Percentiles rank a stretch among this genome's conserved stretches.
Evolutionary conservation across 2,329 filamentous ascomycete species (phyloP).

Genomic region (Pseudogymnoascus sp.): DNA sequence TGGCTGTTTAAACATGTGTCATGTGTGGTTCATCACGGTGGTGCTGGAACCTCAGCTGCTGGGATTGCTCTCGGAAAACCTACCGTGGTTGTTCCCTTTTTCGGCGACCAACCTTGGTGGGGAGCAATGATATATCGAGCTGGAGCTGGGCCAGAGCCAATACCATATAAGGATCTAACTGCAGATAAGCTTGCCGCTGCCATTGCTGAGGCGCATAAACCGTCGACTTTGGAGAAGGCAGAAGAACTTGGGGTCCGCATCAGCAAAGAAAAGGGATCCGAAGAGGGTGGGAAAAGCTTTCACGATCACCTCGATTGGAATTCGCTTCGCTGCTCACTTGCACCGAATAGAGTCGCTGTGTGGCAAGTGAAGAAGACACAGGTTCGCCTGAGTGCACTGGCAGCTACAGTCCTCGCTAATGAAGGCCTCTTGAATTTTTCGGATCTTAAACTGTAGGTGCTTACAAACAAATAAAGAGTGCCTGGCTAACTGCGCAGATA

Average conservation of each 20-base stretch:
- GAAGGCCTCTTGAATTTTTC: constrained; percentile 58
- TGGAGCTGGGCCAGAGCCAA: constrained; percentile 63
- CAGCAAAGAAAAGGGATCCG: constrained; percentile 55
- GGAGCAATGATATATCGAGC: constrained; percentile 67
- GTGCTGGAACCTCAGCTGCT: constrained; percentile 69
- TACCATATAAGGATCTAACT: constrained; percentile 62
- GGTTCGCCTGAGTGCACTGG: constrained; percentile 62
- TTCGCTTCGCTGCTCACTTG: constrained; percentile 60
- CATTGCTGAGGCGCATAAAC: constrained; percentile 52
- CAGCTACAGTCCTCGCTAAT: constrained; percentile 61
- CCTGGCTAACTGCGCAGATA: constrained; percentile 36
- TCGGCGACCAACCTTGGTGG: constrained; percentile 78
- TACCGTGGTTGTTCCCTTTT: constrained; percentile 72
- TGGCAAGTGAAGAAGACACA: constrained; percentile 68
- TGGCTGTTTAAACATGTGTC: constrained; percentile 65
- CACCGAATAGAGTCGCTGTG: constrained; percentile 60
- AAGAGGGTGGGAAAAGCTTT: constrained; percentile 60
- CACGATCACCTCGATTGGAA: constrained; percentile 63
- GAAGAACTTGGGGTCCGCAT: constrained; percentile 51
- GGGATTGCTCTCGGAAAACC: constrained; percentile 64
- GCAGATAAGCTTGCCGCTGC: constrained; percentile 58
- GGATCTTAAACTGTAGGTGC: constrained; percentile 62
- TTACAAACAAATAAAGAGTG: neutral
- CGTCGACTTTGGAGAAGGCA: constrained; percentile 51
- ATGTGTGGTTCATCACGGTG: constrained; percentile 68